Percentiles rank a stretch among this genome's conserved stretches.
These are phyloP conservation scores for Chrysoporthe puriensis DNA, from an alignment of 2,329 filamentous ascomycete species.

Conservation along the genomic window DNA sequence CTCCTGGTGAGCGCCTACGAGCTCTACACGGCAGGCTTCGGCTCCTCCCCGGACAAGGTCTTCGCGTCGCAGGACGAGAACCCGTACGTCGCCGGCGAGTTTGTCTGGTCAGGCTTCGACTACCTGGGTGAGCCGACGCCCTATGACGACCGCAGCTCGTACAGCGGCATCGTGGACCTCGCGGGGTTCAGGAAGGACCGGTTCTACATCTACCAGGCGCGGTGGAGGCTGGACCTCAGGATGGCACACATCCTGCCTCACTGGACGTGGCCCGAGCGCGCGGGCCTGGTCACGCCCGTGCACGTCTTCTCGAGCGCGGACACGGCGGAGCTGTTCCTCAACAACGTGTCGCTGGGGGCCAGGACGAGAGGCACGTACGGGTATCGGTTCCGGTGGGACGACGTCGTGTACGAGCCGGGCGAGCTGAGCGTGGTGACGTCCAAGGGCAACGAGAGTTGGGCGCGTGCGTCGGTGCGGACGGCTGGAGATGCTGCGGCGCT, in stretches of 20 bases:
- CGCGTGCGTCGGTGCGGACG: slow-evolving; percentile 45
- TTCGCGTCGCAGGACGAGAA: slow-evolving; percentile 52
- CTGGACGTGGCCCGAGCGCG: slow-evolving; percentile 57
- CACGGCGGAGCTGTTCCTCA: slow-evolving; percentile 59
- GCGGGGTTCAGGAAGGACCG: slow-evolving; percentile 61
- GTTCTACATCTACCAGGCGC: slow-evolving; percentile 58
- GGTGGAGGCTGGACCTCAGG: slow-evolving; percentile 52
- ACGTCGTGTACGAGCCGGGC: slow-evolving; percentile 52
- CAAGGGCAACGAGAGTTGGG: slow-evolving; percentile 52
- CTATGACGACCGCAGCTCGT: slow-evolving; percentile 55
- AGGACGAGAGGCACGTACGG: slow-evolving; percentile 39
- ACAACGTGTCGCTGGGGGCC: slow-evolving; percentile 50
- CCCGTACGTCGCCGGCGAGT: slow-evolving; percentile 57
- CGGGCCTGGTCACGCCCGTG: slow-evolving; percentile 53
- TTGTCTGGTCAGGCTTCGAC: slow-evolving; percentile 56
- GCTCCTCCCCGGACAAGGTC: slow-evolving; percentile 56
- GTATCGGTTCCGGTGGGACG: slow-evolving; percentile 59
- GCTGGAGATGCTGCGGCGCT: slow-evolving; percentile 45
- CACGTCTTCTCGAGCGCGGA: slow-evolving; percentile 57
- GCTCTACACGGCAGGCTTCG: slow-evolving; percentile 51
- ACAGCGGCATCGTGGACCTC: slow-evolving; percentile 61
- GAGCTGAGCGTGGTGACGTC: slow-evolving; percentile 52
- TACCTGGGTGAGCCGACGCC: slow-evolving; percentile 56
- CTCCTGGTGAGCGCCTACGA: slow-evolving; percentile 54
- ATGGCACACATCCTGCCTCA: slow-evolving; percentile 59